Percentiles rank a stretch among this genome's conserved stretches.
phyloP scores from a whole-genome alignment of 108 stramenopile genomes.

The Skeletonema menzelii region DNA sequence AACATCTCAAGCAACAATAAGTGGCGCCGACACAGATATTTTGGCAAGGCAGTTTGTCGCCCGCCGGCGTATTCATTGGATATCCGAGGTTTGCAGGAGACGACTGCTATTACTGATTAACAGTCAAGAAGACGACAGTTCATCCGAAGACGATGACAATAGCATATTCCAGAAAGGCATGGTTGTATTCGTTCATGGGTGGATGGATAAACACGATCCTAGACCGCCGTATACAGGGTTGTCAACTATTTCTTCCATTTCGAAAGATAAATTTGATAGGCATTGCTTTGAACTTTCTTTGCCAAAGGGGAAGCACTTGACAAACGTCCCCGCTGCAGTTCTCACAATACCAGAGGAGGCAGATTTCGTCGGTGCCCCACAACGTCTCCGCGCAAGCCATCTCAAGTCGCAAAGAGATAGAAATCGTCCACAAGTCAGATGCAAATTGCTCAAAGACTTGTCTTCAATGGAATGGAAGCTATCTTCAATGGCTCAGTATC shows the following conservation, averaged over 20 bases:
- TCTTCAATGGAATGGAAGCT: neutral
- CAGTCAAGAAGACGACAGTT: neutral
- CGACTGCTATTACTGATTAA: neutral
- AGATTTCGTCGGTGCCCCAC: neutral
- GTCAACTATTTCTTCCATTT: slow-evolving; percentile 4
- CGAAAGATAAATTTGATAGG: slow-evolving; percentile 13
- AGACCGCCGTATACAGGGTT: slow-evolving; percentile 19
- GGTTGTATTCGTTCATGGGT: slow-evolving; percentile 31
- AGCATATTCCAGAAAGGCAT: slow-evolving; percentile 16
- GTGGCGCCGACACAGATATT: neutral
- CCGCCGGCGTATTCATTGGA: slow-evolving; percentile 37
- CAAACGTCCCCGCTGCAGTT: slow-evolving; percentile 5
- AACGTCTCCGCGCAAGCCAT: neutral
- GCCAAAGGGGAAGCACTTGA: slow-evolving; percentile 13
- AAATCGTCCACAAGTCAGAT: neutral
- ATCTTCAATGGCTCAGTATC: neutral
- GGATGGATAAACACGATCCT: slow-evolving; percentile 14
- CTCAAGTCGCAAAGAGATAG: neutral
- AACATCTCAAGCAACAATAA: slow-evolving; percentile 6
- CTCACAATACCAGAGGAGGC: neutral
- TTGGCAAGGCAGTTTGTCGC: slow-evolving; percentile 33
- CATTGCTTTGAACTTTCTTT: neutral
- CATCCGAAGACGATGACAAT: neutral
- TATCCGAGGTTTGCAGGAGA: slow-evolving; percentile 1
- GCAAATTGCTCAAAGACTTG: neutral